Evolutionary conservation across 1,284 basidiomycete genomes (phyloP).

Genomic region (Cutaneotrichosporon sp.): DNA sequence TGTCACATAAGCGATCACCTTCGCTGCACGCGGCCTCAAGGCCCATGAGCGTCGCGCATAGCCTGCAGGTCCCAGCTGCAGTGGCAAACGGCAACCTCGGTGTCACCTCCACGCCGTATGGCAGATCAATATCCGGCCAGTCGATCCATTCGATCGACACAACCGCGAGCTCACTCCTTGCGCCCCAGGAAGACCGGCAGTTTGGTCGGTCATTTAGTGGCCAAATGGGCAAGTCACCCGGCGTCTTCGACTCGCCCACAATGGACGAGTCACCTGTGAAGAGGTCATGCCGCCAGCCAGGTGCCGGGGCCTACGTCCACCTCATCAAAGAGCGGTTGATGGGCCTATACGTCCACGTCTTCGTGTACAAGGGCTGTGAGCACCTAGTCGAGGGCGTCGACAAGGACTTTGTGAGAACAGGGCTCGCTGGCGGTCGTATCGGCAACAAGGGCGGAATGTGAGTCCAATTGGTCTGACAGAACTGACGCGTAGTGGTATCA

Average conservation of each 20-base stretch:
- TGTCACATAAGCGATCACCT: not conserved
- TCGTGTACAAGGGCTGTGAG: conserved; percentile 55
- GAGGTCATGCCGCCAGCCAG: conserved; percentile 11
- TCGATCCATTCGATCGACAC: conserved; percentile 3
- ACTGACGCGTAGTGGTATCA: conserved; percentile 55
- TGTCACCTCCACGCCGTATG: not conserved
- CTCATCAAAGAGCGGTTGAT: conserved; percentile 60
- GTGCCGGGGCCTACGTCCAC: conserved; percentile 56
- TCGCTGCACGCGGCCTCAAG: not conserved
- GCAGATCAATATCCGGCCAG: not conserved
- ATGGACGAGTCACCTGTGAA: not conserved
- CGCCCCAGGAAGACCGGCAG: not conserved
- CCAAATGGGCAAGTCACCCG: conserved; percentile 3
- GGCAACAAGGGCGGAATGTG: conserved; percentile 59
- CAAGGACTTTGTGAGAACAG: conserved; percentile 59
- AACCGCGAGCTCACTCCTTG: not conserved
- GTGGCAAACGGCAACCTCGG: not conserved
- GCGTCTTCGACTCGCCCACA: not conserved
- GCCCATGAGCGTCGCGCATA: not conserved
- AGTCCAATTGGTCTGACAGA: conserved; percentile 21
- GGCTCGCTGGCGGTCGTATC: conserved; percentile 58
- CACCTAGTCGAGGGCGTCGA: conserved; percentile 55
- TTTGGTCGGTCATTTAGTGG: not conserved
- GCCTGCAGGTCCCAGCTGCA: not conserved
- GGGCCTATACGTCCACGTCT: conserved; percentile 58